These are phyloP conservation scores for Metarhizium anisopliae DNA, from an alignment of 2,329 filamentous ascomycete genomes.

Conservation along the genomic window DNA sequence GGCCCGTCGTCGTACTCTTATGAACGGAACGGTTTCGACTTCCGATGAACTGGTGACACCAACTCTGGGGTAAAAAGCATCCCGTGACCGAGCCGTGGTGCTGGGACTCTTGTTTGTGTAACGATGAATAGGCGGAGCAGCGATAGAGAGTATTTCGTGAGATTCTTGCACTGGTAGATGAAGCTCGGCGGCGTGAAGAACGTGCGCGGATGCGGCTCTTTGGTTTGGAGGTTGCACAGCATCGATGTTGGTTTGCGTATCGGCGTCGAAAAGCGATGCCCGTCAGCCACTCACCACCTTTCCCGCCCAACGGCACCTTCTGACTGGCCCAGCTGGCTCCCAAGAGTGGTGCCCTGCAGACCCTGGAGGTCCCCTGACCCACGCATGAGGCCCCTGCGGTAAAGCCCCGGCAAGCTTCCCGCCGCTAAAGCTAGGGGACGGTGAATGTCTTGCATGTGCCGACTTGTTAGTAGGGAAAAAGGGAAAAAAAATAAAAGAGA, in stretches of 20 bases:
- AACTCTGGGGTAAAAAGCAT: neutral
- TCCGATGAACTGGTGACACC: neutral
- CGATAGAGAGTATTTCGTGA: neutral
- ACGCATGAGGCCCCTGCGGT: conserved; percentile 1
- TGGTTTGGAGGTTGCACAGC: neutral
- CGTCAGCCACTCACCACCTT: too few relatives aligned
- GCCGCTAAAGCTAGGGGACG: neutral
- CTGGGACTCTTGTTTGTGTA: neutral
- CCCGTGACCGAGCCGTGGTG: neutral
- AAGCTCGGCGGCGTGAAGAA: neutral
- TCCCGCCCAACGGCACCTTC: neutral
- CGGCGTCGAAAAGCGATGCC: neutral
- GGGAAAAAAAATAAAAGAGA: too few relatives aligned
- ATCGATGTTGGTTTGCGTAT: neutral
- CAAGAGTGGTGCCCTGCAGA: neutral
- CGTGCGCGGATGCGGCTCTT: neutral
- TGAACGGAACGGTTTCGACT: neutral
- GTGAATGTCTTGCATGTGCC: neutral
- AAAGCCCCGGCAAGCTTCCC: neutral
- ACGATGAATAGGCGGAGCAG: neutral
- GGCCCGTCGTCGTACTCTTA: neutral
- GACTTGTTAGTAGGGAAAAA: neutral
- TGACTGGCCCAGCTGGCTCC: neutral
- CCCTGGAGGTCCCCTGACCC: conserved; percentile 1
- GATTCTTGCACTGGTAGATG: neutral